A percentile compares a stretch with the other conserved stretches of the same genome.
Conservation (phyloP, 345 rosid genomes). For the Theobroma cacao region DNA sequence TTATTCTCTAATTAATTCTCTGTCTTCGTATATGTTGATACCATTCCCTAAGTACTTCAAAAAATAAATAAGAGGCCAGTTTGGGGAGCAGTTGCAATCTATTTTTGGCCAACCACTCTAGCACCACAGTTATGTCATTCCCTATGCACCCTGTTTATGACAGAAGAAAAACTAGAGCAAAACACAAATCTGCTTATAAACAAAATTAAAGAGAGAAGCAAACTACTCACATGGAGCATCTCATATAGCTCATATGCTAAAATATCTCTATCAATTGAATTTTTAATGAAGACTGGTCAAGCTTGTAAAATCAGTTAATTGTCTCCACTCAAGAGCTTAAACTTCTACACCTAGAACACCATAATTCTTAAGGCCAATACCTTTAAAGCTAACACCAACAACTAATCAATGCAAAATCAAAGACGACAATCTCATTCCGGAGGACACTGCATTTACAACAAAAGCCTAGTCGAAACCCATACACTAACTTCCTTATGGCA, state of each 20-base stretch:
- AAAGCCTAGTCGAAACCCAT: neutral
- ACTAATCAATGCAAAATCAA: neutral
- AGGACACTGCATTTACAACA: neutral
- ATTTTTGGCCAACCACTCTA: neutral
- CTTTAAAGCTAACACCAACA: neutral
- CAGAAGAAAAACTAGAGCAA: neutral
- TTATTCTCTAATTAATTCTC: neutral
- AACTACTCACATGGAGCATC: neutral
- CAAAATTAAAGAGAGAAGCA: neutral
- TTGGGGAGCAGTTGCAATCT: neutral
- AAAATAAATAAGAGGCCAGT: neutral
- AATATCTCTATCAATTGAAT: neutral
- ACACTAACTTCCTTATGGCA: neutral
- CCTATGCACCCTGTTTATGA: neutral
- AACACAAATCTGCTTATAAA: neutral
- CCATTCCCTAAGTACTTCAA: neutral
- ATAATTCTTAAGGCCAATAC: neutral
- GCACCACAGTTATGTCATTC: neutral
- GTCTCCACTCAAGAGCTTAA: neutral
- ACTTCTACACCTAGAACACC: neutral
- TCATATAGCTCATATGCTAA: neutral
- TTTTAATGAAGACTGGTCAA: neutral
- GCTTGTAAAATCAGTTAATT: neutral
- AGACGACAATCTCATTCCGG: neutral
- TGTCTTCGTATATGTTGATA: neutral